A percentile compares a stretch with the other conserved stretches of the same genome.
phyloP scores from a whole-genome alignment of 306 rosid species.

The Quercus wislizeni region DNA sequence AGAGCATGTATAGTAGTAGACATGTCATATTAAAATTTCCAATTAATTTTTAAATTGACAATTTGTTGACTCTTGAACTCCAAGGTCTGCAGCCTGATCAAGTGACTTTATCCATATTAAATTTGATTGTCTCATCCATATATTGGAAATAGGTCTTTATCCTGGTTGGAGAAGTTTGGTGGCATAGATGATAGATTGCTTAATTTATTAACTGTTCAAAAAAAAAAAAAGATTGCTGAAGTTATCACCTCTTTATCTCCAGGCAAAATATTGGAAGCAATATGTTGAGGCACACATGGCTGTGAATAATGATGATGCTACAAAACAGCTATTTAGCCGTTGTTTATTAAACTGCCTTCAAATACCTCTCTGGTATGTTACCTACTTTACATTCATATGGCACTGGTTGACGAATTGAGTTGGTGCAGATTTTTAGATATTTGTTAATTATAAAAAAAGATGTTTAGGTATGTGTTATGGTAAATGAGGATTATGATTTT shows the following conservation, averaged over 20 bases:
- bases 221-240: neutral
- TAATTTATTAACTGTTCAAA: no score
- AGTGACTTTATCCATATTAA: neutral
- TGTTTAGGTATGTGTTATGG: neutral
- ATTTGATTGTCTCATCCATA: neutral
- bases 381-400: slow-evolving; percentile 14
- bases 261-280: slow-evolving; percentile 98
- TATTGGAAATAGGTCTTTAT: neutral
- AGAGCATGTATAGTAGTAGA: neutral
- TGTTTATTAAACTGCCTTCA: slow-evolving; percentile 86
- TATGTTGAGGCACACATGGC: slow-evolving; percentile 93
- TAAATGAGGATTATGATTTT: neutral
- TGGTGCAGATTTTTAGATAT: neutral
- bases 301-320: slow-evolving; percentile 86
- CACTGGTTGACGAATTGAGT: slow-evolving; percentile 14
- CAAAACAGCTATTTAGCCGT: slow-evolving; percentile 88
- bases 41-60: neutral
- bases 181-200: neutral
- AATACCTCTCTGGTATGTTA: slow-evolving; percentile 84
- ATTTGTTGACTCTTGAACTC: neutral
- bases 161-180: neutral
- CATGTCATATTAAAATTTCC: neutral
- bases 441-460: neutral
- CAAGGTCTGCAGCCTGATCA: neutral
- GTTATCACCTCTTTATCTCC: slow-evolving; percentile 24